Conservation (phyloP, 148 eudicot species). For the Salicornia ramosissima region DNA sequence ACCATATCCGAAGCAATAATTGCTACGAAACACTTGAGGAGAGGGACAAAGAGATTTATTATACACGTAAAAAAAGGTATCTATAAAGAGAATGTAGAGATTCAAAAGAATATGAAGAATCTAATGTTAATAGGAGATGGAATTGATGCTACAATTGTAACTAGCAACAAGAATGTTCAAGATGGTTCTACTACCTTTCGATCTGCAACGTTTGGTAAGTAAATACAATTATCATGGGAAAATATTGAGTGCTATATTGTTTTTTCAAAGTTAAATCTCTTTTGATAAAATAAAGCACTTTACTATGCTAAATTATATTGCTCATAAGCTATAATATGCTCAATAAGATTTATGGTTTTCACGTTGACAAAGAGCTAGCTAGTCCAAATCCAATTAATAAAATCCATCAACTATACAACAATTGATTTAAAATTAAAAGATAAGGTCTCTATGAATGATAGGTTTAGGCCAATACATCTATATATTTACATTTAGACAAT, state of each 20-base stretch:
- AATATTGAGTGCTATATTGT: neutral
- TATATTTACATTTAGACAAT: too few relatives aligned
- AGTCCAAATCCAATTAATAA: too few relatives aligned
- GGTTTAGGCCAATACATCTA: too few relatives aligned
- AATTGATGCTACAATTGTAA: slow-evolving; percentile 50
- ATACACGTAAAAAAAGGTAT: slow-evolving; percentile 52
- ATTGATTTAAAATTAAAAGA: too few relatives aligned
- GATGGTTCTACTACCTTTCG: slow-evolving; percentile 50
- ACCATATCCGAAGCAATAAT: slow-evolving; percentile 51
- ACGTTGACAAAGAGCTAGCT: too few relatives aligned
- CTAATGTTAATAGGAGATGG: slow-evolving; percentile 71
- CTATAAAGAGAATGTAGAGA: slow-evolving; percentile 46
- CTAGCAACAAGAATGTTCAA: slow-evolving; percentile 30
- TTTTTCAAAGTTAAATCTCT: neutral
- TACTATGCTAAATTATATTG: too few relatives aligned
- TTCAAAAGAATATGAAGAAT: slow-evolving; percentile 39
- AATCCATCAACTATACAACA: too few relatives aligned
- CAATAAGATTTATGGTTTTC: too few relatives aligned
- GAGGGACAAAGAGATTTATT: slow-evolving; percentile 34
- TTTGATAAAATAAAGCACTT: too few relatives aligned
- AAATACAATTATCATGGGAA: neutral
- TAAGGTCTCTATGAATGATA: too few relatives aligned
- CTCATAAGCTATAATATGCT: too few relatives aligned
- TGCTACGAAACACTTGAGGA: slow-evolving; percentile 25
- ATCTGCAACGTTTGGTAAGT: slow-evolving; percentile 59